Base-by-base conservation (phyloP, 441 rosid genomes). In the Populus hybrid region DNA sequence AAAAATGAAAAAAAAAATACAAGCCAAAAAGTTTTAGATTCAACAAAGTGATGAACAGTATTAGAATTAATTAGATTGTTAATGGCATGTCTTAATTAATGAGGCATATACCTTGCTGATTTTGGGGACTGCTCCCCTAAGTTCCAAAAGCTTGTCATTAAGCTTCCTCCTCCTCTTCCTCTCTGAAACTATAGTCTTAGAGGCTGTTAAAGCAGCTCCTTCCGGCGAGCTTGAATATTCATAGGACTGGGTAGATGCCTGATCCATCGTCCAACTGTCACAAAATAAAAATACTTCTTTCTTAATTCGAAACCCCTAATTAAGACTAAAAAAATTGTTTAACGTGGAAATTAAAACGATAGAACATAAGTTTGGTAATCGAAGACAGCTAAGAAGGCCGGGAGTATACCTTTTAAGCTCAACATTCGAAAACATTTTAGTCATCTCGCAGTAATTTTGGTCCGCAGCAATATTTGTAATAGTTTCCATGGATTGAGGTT, bases 51-150 rank as follows among this genome's bases (percentile, higher is more conserved):
- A 46, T 46, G 57, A 12, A 46, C 54, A 40, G 14, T 40, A 4
- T 12, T 12, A 46, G 54, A 46, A 12, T 11, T 12, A 46, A 46
- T 1, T 34, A 34, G 36, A 34, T 34, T 21, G 28, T 20, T 34
- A 46, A 24, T 71, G 46, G 57, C 6, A 46, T 42, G 14, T 3
- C 50, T 42, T 11, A 42, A 42, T 42, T 9, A 6, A 26, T 64
- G 12, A 40, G 46, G 46, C 7, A 40, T 10, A 10, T 36, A 95
- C 99, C 94, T 93, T 95, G 79, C 91, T 95, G 64, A 95, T 93
- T 30, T 91, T 95, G 26, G 99, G 99, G 71, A 95, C 98, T 67
- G 93, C 97, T 16, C 95, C 87, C 76, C 99, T 84, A 18, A 95
- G 99, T 20, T 95, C 94, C 6, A 90, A 92, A 14, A 95, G 88